Evolutionary conservation across 768 basidiomycete genomes (phyloP).

Genomic region (Clathrus columnatus): DNA sequence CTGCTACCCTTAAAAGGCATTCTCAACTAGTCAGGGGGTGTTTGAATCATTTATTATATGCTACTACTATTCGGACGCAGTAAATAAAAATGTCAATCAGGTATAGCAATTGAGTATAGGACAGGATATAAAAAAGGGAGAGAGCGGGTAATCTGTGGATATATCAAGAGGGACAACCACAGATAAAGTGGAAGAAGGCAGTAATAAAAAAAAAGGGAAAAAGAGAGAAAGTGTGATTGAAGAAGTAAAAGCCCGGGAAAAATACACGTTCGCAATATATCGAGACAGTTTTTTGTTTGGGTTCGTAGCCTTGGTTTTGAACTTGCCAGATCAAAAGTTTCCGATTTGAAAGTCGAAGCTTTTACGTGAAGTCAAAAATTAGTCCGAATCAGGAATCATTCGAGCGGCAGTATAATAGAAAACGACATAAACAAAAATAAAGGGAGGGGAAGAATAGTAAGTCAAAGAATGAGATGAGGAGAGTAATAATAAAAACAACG

Average conservation of each 20-base stretch:
- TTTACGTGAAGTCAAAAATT: neutral
- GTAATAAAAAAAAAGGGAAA: neutral
- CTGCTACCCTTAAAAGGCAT: too few relatives aligned
- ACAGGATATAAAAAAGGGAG: neutral
- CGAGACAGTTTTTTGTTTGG: neutral
- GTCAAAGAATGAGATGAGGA: neutral
- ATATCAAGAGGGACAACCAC: neutral
- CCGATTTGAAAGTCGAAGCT: neutral
- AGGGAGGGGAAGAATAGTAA: neutral
- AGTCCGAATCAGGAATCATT: neutral
- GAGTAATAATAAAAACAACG: neutral
- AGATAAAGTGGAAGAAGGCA: neutral
- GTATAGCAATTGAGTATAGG: neutral
- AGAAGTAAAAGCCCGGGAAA: neutral
- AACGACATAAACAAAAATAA: neutral
- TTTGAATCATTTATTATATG: neutral
- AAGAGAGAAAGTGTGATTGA: neutral
- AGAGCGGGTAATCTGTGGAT: neutral
- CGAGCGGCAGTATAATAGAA: neutral
- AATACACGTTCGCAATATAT: neutral
- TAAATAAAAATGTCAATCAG: neutral
- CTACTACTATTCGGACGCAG: neutral
- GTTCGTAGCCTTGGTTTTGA: too few relatives aligned
- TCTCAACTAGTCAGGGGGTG: too few relatives aligned
- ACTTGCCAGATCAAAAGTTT: neutral